Base-by-base conservation (phyloP, 768 basidiomycete genomes). In the Sporobolomyces pararoseus region DNA sequence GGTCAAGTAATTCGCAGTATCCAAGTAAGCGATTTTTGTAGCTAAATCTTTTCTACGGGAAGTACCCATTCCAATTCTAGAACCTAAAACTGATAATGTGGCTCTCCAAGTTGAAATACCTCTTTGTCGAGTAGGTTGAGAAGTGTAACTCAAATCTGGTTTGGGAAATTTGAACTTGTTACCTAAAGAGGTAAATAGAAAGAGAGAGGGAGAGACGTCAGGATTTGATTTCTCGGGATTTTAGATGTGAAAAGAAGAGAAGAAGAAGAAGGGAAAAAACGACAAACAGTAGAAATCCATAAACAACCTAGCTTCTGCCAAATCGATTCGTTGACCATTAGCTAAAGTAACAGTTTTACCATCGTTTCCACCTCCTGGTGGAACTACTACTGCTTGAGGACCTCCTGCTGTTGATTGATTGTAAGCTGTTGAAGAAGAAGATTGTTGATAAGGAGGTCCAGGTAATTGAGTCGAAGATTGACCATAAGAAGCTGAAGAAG, bases 271-370 rank as follows among this genome's bases (percentile, higher is more conserved):
- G 70, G 27, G 49, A 17, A 65, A 76, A 61, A 1, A 16, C 9
- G 25, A 54, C 71, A 14, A 42, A 66, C 92, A 95, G 76, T 97
- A 97, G 78, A 89, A 97, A 72, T 94, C 93, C 88, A 96, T 93
- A 82, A 97, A 97, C 68, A 84, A 86, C 57, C 88, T 86, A 4
- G 91, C 91, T 60, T 84, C 84, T 60, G 90, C 89, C 59, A 87
- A 87, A 10, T 81, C 81, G 71, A 93, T 84, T 27, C 80, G 75
- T 16, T 85, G 83, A 31, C 86, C 86, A 75, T 91, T 88, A 4
- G 86, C 85, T 16, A 93, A 76, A 10, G 75, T 77, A 37, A 81
- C 81, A 6, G 75, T 77, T 42, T 79, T 78, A 23, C 72, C 72
- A 25, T 74, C 66, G 42, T 74, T 74, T 23, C 34, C 47, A 25